Conservation (phyloP, 345 rosid species). For the Citrus reticulata region DNA sequence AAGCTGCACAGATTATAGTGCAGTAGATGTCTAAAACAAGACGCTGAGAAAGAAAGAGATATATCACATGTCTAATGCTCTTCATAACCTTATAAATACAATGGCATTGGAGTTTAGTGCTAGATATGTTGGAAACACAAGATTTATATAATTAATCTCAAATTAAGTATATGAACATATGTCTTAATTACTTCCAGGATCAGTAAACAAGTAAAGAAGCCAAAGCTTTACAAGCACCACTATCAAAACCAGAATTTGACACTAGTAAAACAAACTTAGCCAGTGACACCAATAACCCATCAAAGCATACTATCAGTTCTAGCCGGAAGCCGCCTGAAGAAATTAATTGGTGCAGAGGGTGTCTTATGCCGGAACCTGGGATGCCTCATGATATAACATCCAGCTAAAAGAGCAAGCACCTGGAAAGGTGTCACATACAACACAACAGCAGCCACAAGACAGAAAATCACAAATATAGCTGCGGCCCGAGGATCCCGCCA, state of each 20-base stretch:
- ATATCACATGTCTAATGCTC: neutral
- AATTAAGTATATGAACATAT: neutral
- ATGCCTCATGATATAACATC: slow-evolving; percentile 75
- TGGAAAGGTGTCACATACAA: slow-evolving; percentile 74
- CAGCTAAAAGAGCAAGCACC: slow-evolving; percentile 56
- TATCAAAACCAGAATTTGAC: slow-evolving; percentile 12
- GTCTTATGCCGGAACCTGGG: slow-evolving; percentile 72
- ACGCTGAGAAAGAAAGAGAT: neutral
- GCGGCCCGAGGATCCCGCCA: slow-evolving; percentile 98
- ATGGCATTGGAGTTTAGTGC: neutral
- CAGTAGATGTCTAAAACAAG: neutral
- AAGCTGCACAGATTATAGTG: neutral
- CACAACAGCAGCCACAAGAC: slow-evolving; percentile 63
- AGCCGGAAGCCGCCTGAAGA: slow-evolving; percentile 85
- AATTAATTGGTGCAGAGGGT: slow-evolving; percentile 66
- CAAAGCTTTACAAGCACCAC: slow-evolving; percentile 19
- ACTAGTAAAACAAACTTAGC: slow-evolving; percentile 2
- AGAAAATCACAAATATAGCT: slow-evolving; percentile 55
- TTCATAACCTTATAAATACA: neutral
- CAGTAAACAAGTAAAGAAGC: neutral
- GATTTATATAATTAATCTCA: neutral
- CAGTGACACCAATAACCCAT: neutral
- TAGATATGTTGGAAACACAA: neutral
- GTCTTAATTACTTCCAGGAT: neutral
- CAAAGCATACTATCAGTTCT: slow-evolving; percentile 81